Base-by-base conservation (phyloP, 2,329 filamentous ascomycete species). In the Stachybotrys chartarum region DNA sequence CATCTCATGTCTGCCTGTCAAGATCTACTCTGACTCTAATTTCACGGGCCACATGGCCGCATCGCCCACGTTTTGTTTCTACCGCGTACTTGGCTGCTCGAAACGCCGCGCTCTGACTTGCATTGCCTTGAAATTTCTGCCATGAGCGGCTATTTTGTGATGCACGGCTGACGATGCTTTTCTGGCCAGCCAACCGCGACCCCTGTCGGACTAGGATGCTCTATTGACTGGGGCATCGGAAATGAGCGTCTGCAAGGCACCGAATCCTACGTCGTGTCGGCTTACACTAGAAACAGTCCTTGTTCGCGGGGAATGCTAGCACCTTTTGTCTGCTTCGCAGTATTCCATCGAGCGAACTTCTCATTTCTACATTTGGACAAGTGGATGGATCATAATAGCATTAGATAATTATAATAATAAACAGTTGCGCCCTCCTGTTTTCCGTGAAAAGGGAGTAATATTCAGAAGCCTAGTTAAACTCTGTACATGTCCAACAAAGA, bases 391-490 rank as follows among this genome's bases (percentile, higher is more conserved):
- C 35, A 42, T 42, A 10, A 42, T 42, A 42, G 35, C 35, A 42
- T 42, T 42, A 42, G 14, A 42, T 42, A 42, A 42, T 42, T 42
- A 42, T 14, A 42, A 42, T 42, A 42, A 42, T 10, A 3, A 42
- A 14, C 35, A 42, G 71, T 44, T 55, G 57, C 53, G 50, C 55
- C 56, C 54, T 55, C 52, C 44, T 58, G 54, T 50, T 58, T 59
- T 57, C 58, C 59, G 58, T 61, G 60, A 62, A 63, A 42, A 3
- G 14, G 10, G 62, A 52, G 51, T 68, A 62, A 59, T 71, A 71
- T 70, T 71, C 59, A 69, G 61, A 59, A 58, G 61, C 61, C 67
- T 70, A 69, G 66, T 68, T 67, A 64, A 70, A 68, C 63, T 73
- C 63, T 70, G 64, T 70, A 74, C 68, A 72, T 66, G 63, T 63